Evolutionary conservation across 192 early-diverging fungal species (phyloP).

Genomic region (Coemansia sp.): DNA sequence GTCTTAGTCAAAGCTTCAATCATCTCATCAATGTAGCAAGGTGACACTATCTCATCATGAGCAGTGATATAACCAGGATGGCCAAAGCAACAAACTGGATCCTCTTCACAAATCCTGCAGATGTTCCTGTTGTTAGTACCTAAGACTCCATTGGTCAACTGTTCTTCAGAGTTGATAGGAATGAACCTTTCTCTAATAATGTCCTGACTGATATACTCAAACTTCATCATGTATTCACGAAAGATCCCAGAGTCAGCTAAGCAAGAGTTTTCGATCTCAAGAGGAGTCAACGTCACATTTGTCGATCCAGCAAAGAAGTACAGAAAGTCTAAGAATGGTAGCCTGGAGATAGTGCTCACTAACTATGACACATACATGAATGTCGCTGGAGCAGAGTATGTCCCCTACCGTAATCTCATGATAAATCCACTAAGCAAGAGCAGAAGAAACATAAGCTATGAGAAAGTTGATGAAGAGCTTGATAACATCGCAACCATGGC

Average conservation of each 20-base stretch:
- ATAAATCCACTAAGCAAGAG: not conserved
- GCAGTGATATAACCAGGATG: not conserved
- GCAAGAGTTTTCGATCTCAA: not conserved
- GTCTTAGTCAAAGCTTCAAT: not conserved
- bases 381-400: not conserved
- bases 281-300: not conserved
- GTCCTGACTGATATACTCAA: not conserved
- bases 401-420: not conserved
- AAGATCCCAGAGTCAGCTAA: not conserved
- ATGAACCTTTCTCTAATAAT: not conserved
- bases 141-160: conserved; percentile 4
- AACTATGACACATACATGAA: not conserved
- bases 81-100: not conserved
- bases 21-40: not conserved
- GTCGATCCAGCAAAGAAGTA: not conserved
- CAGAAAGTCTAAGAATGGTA: not conserved
- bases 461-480: not conserved
- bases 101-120: not conserved
- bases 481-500: not conserved
- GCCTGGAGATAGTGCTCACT: not conserved
- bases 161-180: not conserved
- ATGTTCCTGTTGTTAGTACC: conserved; percentile 4
- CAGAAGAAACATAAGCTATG: conserved; percentile 1
- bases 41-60: not conserved
- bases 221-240: not conserved